A percentile compares a stretch with the other conserved stretches of the same genome.
These are phyloP conservation scores for Solanum bulbocastanum DNA, from an alignment of 257 asterid species.

Conservation along the genomic window DNA sequence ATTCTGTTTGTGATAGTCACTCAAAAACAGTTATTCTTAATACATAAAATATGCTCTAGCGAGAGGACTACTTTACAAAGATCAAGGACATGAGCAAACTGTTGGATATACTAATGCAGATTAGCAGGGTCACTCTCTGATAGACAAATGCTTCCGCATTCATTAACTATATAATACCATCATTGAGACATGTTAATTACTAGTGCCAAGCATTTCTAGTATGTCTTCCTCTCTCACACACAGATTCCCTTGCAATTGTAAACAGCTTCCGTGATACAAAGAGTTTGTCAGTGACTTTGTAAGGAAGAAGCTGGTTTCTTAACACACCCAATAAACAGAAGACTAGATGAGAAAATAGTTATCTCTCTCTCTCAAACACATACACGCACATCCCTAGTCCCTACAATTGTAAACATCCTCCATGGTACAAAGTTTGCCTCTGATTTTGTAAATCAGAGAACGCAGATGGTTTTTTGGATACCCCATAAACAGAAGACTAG, in stretches of 20 bases:
- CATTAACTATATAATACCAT: not conserved
- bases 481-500: not conserved
- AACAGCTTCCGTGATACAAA: not conserved
- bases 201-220: not conserved
- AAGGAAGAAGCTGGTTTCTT: not conserved
- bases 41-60: not conserved
- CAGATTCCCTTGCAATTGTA: not conserved
- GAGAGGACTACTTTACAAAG: not conserved
- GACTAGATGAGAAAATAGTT: not conserved
- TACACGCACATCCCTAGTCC: not conserved
- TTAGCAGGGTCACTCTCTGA: not conserved
- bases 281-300: not conserved
- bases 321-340: not conserved
- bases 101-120: not conserved
- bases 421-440: not conserved
- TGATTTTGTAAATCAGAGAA: not conserved
- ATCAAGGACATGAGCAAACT: not conserved
- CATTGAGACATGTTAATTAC: not conserved
- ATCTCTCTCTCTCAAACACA: not conserved
- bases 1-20: not conserved
- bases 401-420: not conserved
- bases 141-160: not conserved
- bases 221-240: not conserved
- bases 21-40: not conserved
- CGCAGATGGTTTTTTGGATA: not conserved